Conservation (phyloP, 2,329 filamentous ascomycete species). For the Daldinia sp. region DNA sequence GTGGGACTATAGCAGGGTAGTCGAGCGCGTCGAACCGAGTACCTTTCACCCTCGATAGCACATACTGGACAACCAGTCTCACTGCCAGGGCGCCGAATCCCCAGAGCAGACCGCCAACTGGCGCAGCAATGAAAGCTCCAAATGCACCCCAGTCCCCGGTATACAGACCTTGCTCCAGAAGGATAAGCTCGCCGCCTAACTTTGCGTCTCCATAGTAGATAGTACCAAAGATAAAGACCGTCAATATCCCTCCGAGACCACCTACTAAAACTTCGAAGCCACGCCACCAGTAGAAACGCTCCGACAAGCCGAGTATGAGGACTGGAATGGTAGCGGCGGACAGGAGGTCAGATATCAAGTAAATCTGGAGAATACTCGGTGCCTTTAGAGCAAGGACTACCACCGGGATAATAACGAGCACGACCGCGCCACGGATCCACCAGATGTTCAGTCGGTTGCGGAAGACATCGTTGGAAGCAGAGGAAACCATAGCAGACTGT, state of each 20-base stretch:
- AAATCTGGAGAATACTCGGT: slow-evolving; percentile 82
- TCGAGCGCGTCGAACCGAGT: slow-evolving; percentile 76
- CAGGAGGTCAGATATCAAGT: slow-evolving; percentile 83
- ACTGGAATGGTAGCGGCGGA: slow-evolving; percentile 82
- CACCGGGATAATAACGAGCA: slow-evolving; percentile 79
- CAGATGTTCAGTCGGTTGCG: slow-evolving; percentile 83
- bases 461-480: slow-evolving; percentile 85
- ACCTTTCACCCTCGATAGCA: slow-evolving; percentile 68
- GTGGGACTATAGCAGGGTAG: slow-evolving; percentile 55
- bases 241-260: slow-evolving; percentile 80
- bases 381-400: slow-evolving; percentile 80
- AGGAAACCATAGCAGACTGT: slow-evolving; percentile 87
- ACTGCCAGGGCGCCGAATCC: slow-evolving; percentile 71
- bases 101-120: slow-evolving; percentile 80
- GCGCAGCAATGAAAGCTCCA: slow-evolving; percentile 84
- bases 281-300: slow-evolving; percentile 77
- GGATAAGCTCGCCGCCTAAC: slow-evolving; percentile 74
- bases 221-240: slow-evolving; percentile 83
- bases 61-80: slow-evolving; percentile 70
- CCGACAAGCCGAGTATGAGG: slow-evolving; percentile 76
- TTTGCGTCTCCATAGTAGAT: slow-evolving; percentile 79
- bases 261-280: slow-evolving; percentile 85
- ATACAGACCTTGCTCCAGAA: slow-evolving; percentile 80
- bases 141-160: slow-evolving; percentile 84
- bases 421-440: slow-evolving; percentile 76